phyloP scores from a whole-genome alignment of 176 grass and related monocot genomes.

The Luzula sylvatica region DNA sequence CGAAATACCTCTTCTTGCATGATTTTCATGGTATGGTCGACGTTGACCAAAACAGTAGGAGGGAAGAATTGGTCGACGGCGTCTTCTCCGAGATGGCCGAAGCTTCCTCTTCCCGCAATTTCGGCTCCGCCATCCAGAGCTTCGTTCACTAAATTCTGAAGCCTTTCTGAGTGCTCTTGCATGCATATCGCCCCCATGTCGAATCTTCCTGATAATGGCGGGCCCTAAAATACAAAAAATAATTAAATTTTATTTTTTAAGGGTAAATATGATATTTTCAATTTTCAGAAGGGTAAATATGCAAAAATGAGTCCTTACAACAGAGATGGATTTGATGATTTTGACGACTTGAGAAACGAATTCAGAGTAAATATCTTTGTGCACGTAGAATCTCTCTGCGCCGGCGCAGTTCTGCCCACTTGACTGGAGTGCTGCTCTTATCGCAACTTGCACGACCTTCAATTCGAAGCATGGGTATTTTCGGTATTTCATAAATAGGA shows the following conservation, averaged over 20 bases:
- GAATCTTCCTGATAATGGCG: conserved; percentile 72
- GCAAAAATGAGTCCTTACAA: conserved; percentile 63
- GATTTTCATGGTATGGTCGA: conserved; percentile 93
- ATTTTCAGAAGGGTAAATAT: too few species aligned
- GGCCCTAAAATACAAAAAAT: conserved; percentile 26
- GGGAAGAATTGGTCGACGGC: conserved; percentile 91
- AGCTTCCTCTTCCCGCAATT: conserved; percentile 75
- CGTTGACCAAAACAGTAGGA: conserved; percentile 90
- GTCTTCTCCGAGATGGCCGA: conserved; percentile 81
- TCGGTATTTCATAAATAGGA: background rate
- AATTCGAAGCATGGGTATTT: conserved; percentile 1
- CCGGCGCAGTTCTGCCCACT: conserved; percentile 96
- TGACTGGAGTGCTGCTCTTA: conserved; percentile 85
- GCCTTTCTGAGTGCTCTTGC: conserved; percentile 86
- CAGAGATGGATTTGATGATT: conserved; percentile 90
- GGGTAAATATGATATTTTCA: too few species aligned
- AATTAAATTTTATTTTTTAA: background rate
- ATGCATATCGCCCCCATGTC: conserved; percentile 99
- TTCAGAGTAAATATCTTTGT: conserved; percentile 61
- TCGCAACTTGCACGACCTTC: conserved; percentile 97
- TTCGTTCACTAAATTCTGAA: conserved; percentile 87
- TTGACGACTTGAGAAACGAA: conserved; percentile 76
- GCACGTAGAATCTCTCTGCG: conserved; percentile 98
- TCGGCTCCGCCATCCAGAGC: conserved; percentile 78
- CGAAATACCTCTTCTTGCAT: conserved; percentile 97